Evolutionary conservation across 2,329 filamentous ascomycete genomes (phyloP).

Genomic region (Chaetomium sp.): DNA sequence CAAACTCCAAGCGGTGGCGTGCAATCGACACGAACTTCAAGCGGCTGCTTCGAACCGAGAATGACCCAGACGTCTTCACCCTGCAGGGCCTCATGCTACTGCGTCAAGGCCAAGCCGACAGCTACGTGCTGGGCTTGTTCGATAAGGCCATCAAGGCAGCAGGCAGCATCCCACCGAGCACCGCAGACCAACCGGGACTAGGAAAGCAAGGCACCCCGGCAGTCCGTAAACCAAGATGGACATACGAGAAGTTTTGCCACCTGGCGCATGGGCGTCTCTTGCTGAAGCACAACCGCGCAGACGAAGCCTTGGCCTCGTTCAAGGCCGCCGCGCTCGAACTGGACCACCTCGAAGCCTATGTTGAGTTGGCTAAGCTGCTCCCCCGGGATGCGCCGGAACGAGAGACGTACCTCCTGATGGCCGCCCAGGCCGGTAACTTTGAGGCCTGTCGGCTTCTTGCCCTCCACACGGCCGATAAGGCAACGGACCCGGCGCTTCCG

Average conservation of each 20-base stretch:
- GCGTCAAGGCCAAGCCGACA: constrained; percentile 24
- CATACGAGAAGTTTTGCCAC: constrained; percentile 41
- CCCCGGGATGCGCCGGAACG: constrained; percentile 34
- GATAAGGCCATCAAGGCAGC: constrained; percentile 33
- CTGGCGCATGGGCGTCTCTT: constrained; percentile 39
- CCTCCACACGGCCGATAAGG: constrained; percentile 26
- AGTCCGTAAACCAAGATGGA: constrained; percentile 38
- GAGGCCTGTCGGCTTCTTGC: constrained; percentile 39
- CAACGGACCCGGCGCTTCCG: constrained; percentile 21
- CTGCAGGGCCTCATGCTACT: constrained; percentile 40
- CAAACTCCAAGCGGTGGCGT: constrained; percentile 25
- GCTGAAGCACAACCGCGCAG: constrained; percentile 21
- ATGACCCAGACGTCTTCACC: constrained; percentile 43
- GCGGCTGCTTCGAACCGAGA: constrained; percentile 27
- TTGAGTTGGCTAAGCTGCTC: constrained; percentile 38
- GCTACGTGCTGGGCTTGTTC: constrained; percentile 39
- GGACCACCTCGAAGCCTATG: constrained; percentile 37
- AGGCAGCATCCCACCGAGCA: neutral
- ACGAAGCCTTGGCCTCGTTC: constrained; percentile 33
- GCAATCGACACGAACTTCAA: constrained; percentile 33
- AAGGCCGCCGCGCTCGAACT: constrained; percentile 39
- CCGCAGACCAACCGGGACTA: neutral
- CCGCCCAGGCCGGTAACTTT: constrained; percentile 38
- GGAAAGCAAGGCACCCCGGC: neutral
- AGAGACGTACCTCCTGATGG: constrained; percentile 37